Evolutionary conservation across 371 early-diverging fungal species (phyloP), one percentile per base, ranked within the genome.

Genomic region (Circinella minor): DNA sequence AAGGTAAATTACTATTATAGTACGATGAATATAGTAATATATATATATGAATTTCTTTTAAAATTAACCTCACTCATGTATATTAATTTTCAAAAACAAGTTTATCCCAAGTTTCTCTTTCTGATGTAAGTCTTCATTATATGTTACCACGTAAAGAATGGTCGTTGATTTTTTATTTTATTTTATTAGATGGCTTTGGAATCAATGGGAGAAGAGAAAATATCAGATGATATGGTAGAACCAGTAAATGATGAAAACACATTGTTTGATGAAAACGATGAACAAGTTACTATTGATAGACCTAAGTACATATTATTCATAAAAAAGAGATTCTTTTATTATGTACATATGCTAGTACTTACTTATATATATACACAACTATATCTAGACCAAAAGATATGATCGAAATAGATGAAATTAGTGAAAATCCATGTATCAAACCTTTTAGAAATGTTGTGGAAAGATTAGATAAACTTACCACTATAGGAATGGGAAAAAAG

Each of bases 401-500:
- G n/a, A 61, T 83, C 1, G 89, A 89, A 54, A 66, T 88, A 64
- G 91, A 90, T 70, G 61, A 75, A 1, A 75, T 90, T 72, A 91
- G 90, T 72, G 36, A 77, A 20, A 88, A 90, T 61, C 77, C 86
- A 3, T 90, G 90, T 70, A 90, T 92, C 90, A 68, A 73, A 54
- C 70, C 76, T 34, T 67, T 91, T 15, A 57, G 87, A 8, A 73
- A 77, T 36, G 73, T 88, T n/a, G 79, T 93, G 11, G 62, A 77
- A 18, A 82, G 84, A 34, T 76, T 91, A 3, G 84, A 87, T 36
- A 71, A 73, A 0, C 81, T 84, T 39, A 70, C 78, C 68, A 71
- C 13, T 71, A 77, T 17, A 55, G 73, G 15, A 18, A 46, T 9
- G 43, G 43, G 11, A 9, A 43, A 11, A 43, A 43, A 43, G 6